These are phyloP conservation scores for Eustoma russellianum DNA, from an alignment of 257 asterid species.

Conservation along the genomic window DNA sequence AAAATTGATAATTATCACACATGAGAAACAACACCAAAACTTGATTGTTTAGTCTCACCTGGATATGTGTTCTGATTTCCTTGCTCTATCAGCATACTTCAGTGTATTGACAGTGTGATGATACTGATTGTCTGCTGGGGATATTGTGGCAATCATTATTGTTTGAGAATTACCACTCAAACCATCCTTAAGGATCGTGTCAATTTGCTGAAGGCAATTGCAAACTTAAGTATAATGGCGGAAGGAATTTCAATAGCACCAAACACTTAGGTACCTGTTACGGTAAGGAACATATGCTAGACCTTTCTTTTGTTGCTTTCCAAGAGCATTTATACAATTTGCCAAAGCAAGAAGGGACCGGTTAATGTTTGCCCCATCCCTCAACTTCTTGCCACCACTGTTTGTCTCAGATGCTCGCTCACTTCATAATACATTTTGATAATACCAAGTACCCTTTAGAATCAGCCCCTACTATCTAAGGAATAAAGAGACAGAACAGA, in stretches of 20 bases:
- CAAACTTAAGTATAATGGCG: constrained; percentile 18
- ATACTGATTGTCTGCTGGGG: constrained; percentile 86
- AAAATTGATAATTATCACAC: no score
- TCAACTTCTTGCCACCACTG: constrained; percentile 82
- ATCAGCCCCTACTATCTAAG: constrained; percentile 9
- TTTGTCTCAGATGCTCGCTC: constrained; percentile 97
- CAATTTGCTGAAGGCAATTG: constrained; percentile 59
- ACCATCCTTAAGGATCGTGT: constrained; percentile 97
- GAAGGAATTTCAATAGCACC: constrained; percentile 7
- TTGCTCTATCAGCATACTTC: constrained; percentile 94
- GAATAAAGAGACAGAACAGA: constrained; percentile 14
- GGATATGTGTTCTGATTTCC: constrained; percentile 92
- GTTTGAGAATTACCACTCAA: constrained; percentile 97
- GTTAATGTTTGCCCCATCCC: constrained; percentile 96
- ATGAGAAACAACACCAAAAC: no score
- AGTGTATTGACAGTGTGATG: constrained; percentile 89
- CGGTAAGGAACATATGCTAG: constrained; percentile 97
- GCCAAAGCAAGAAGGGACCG: constrained; percentile 96
- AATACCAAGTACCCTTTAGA: constrained; percentile 10
- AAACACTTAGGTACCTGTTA: constrained; percentile 47
- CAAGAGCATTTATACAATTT: constrained; percentile 93
- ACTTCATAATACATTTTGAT: constrained; percentile 31
- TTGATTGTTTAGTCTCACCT: constrained; percentile 33
- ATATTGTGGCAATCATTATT: constrained; percentile 83
- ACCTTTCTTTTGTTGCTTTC: constrained; percentile 93